These are phyloP conservation scores for Aspergillus nomiae DNA, from an alignment of 2,329 filamentous ascomycete genomes.

Conservation along the genomic window DNA sequence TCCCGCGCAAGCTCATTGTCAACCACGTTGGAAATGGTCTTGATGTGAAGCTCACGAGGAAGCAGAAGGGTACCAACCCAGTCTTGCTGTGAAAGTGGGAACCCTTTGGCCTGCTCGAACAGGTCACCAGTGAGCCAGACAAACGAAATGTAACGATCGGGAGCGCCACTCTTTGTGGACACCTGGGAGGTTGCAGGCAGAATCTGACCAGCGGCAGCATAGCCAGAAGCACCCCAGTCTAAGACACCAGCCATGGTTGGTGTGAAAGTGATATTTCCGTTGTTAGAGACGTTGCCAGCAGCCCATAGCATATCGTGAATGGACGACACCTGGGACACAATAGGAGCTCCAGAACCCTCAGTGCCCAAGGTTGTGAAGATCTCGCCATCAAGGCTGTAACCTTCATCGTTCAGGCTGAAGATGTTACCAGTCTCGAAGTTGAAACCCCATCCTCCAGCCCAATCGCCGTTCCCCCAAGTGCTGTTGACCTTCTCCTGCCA, in stretches of 20 bases:
- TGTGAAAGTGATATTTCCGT: constrained; percentile 14
- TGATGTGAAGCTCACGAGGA: constrained; percentile 19
- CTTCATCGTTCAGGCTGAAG: constrained; percentile 17
- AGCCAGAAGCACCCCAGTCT: constrained; percentile 22
- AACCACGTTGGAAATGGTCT: constrained; percentile 15
- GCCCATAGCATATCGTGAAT: constrained; percentile 25
- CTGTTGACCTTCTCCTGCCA: constrained; percentile 21
- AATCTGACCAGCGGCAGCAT: constrained; percentile 22
- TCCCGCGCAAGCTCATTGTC: constrained; percentile 18
- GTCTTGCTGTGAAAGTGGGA: constrained; percentile 19
- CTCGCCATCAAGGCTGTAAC: constrained; percentile 18
- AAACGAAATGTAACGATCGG: constrained; percentile 20
- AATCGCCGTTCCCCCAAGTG: constrained; percentile 23
- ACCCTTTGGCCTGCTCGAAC: constrained; percentile 15
- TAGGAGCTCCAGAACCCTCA: constrained; percentile 15
- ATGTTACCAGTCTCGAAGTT: constrained; percentile 23
- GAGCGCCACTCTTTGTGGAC: constrained; percentile 17
- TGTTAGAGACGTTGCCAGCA: constrained; percentile 10
- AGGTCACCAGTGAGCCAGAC: constrained; percentile 22
- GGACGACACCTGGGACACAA: constrained; percentile 15
- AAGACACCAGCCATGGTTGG: constrained; percentile 23
- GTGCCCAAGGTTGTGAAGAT: constrained; percentile 21
- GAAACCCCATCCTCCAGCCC: constrained; percentile 23
- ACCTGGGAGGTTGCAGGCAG: constrained; percentile 17
- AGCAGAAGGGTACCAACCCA: constrained; percentile 20